A percentile compares a stretch with the other conserved stretches of the same genome.
Evolutionary conservation across 2,329 filamentous ascomycete species (phyloP).

Genomic region (Colletotrichum spaethianum): DNA sequence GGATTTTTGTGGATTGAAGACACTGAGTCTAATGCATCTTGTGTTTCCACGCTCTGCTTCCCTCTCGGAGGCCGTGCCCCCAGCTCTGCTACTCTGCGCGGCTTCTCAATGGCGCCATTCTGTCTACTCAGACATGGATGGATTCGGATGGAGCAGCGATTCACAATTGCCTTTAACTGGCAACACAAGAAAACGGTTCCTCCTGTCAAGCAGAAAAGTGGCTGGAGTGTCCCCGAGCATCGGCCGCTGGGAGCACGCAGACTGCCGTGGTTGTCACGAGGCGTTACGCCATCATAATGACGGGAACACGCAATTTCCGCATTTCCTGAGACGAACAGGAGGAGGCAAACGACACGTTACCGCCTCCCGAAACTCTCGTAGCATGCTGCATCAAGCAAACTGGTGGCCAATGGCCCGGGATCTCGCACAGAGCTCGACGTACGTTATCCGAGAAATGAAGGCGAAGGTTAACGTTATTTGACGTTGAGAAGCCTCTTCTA

Average conservation of each 20-base stretch:
- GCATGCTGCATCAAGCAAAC: constrained; percentile 25
- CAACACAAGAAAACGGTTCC: constrained; percentile 15
- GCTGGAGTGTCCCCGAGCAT: constrained; percentile 24
- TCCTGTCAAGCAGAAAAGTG: constrained; percentile 10
- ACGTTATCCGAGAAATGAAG: not conserved
- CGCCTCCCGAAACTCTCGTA: constrained; percentile 28
- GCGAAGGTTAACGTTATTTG: not conserved
- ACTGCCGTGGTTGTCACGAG: not conserved
- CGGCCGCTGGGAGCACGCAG: constrained; percentile 6
- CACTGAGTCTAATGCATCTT: not conserved
- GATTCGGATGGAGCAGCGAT: constrained; percentile 8
- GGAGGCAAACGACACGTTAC: constrained; percentile 8
- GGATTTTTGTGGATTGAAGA: not conserved
- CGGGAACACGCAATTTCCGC: constrained; percentile 30
- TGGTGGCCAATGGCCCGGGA: constrained; percentile 30
- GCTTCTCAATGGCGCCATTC: constrained; percentile 18
- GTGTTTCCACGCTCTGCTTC: constrained; percentile 12
- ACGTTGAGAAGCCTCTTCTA: not conserved
- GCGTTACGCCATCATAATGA: constrained; percentile 25
- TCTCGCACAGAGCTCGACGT: constrained; percentile 25
- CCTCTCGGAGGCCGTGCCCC: constrained; percentile 17
- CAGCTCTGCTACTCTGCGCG: constrained; percentile 15
- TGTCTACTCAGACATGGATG: constrained; percentile 8
- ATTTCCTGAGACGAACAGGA: constrained; percentile 36
- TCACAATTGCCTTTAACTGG: not conserved